Conservation (phyloP, 495 filamentous ascomycete species). For the Neurospora pannonica region DNA sequence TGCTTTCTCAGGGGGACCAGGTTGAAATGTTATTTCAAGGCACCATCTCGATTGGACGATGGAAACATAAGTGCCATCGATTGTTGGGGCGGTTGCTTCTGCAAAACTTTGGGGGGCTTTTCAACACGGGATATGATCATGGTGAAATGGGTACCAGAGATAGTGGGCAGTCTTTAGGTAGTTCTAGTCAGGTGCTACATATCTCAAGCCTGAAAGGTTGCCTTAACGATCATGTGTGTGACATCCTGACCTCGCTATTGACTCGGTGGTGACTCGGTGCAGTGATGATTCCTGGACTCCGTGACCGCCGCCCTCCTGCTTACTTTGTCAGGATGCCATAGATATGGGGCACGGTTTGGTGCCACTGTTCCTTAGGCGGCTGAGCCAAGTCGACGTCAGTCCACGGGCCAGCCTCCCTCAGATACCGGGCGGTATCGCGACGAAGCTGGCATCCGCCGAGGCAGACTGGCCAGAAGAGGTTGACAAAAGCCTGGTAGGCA, state of each 20-base stretch:
- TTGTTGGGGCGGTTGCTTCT: neutral
- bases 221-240: neutral
- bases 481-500: conserved; percentile 18
- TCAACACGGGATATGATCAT: neutral
- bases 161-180: neutral
- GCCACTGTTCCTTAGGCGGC: conserved; percentile 36
- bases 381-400: conserved; percentile 40
- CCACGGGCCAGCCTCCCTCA: conserved; percentile 49
- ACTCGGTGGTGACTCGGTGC: neutral
- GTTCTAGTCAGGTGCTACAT: neutral
- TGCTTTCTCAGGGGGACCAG: neutral
- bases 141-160: neutral
- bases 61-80: neutral
- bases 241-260: neutral
- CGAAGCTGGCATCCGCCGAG: conserved; percentile 52
- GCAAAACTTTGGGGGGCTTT: neutral
- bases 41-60: neutral
- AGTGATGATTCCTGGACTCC: neutral
- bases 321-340: conserved; percentile 44
- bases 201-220: neutral
- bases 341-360: conserved; percentile 44
- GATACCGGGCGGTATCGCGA: conserved; percentile 43
- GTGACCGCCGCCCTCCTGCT: neutral
- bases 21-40: neutral
- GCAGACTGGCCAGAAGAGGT: conserved; percentile 43